Evolutionary conservation across 305 asterid species (phyloP).

Genomic region (Fraxinus nigra): DNA sequence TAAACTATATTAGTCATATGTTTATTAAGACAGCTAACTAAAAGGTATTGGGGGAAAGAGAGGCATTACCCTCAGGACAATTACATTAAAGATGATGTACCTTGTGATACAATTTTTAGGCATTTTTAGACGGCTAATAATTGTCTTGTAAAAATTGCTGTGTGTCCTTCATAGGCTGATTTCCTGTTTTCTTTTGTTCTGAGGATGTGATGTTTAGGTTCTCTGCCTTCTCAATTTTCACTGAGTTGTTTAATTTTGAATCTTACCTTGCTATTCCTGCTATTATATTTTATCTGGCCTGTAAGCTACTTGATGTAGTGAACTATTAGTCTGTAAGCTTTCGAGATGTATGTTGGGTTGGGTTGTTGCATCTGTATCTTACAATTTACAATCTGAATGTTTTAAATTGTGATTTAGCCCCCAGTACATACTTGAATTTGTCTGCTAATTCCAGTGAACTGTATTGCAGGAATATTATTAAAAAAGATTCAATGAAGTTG

Average conservation of each 20-base stretch:
- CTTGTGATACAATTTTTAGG: neutral
- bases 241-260: neutral
- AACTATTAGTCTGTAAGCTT: neutral
- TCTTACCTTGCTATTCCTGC: conserved; percentile 5
- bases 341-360: neutral
- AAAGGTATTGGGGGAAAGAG: neutral
- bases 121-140: neutral
- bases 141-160: neutral
- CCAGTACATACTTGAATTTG: conserved; percentile 14
- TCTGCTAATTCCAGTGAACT: conserved; percentile 15
- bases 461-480: conserved; percentile 68
- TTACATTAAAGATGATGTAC: neutral
- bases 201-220: neutral
- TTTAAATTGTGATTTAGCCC: conserved; percentile 10
- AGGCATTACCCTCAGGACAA: neutral
- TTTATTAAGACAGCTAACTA: neutral
- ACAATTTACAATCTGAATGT: neutral
- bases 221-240: neutral
- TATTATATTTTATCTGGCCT: neutral
- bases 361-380: neutral
- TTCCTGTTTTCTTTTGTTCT: neutral
- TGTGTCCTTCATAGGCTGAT: neutral
- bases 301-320: neutral
- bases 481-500: conserved; percentile 51
- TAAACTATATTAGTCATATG: neutral